Base-by-base conservation (phyloP, 371 early-diverging fungal genomes). In the Mortierella sp. region DNA sequence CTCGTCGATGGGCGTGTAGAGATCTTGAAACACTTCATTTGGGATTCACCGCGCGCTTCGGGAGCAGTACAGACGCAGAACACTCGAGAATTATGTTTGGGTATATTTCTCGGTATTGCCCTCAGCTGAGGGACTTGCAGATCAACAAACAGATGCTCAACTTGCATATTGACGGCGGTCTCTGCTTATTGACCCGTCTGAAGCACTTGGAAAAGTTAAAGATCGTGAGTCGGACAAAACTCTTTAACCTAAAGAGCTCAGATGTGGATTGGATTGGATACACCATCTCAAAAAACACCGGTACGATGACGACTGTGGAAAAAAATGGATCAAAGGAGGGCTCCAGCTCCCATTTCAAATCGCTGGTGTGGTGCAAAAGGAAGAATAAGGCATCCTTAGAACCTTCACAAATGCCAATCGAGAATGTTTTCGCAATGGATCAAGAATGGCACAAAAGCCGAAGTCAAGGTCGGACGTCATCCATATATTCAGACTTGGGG, bases 371-470 rank as follows among this genome's bases (percentile, higher is more conserved):
- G 6, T n/a, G n/a, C n/a, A 45, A 5, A 15, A 2, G 19, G 45
- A 45, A 19, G n/a, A 15, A 19, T 5, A 45, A 45, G 45, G 45
- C 19, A 6, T 19, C 19, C 5, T n/a, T 15, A 4, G 45, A 6
- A 19, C n/a, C 45, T 19, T 10, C 45, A n/a, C 1, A 5, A 3
- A 45, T 3, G n/a, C 15, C 45, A 2, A 45, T 45, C 15, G 45
- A 45, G 15, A n/a, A 17, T 15, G 40, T 67, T 19, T 67, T 59
- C 53, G 49, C n/a, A 17, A 37, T n/a, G 1, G 68, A 67, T 15
- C 35, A 49, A 1, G 53, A 67, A 34, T 67, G 68, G 68, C 23
- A 47, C n/a, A 8, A 32, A 10, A 35, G 29, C 12, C 42, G 19
- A 29, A 19, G 7, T 19, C 28, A 29, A 40, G 1, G 19, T 9